These are phyloP conservation scores for Camellia sinensis DNA, from an alignment of 148 eudicot species.

Conservation along the genomic window DNA sequence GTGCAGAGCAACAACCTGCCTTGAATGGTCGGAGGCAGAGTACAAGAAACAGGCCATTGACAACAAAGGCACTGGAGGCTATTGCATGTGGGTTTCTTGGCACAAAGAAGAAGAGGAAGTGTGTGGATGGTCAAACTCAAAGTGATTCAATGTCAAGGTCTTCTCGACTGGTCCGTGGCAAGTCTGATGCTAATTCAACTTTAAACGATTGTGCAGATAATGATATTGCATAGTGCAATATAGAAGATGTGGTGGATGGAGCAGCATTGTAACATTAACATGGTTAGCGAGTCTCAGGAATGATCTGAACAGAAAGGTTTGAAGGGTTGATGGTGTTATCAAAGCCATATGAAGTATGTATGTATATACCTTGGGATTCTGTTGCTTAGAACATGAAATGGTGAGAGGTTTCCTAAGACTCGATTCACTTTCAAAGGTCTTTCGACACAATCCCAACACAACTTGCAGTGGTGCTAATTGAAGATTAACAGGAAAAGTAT, in stretches of 20 bases:
- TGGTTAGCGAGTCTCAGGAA: background rate
- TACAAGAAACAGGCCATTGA: slow-evolving; percentile 31
- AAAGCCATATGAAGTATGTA: background rate
- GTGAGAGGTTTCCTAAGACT: background rate
- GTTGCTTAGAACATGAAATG: background rate
- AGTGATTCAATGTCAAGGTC: slow-evolving; percentile 10
- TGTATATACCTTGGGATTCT: background rate
- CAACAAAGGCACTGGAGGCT: slow-evolving; percentile 37
- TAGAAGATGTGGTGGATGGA: background rate
- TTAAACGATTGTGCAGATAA: background rate
- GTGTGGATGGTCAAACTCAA: slow-evolving; percentile 5
- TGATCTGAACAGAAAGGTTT: background rate
- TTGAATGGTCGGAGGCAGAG: slow-evolving; percentile 30
- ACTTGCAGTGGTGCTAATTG: background rate
- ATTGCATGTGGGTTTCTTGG: slow-evolving; percentile 25
- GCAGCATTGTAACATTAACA: background rate
- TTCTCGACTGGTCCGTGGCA: slow-evolving; percentile 1
- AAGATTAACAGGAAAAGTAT: background rate
- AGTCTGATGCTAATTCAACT: background rate
- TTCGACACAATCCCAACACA: background rate
- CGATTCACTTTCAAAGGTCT: background rate
- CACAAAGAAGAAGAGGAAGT: slow-evolving; percentile 20
- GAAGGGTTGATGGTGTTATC: background rate
- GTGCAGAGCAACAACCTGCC: slow-evolving; percentile 9
- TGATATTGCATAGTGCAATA: background rate